Base-by-base conservation (phyloP, 192 early-diverging fungal genomes). In the Coemansia sp. region DNA sequence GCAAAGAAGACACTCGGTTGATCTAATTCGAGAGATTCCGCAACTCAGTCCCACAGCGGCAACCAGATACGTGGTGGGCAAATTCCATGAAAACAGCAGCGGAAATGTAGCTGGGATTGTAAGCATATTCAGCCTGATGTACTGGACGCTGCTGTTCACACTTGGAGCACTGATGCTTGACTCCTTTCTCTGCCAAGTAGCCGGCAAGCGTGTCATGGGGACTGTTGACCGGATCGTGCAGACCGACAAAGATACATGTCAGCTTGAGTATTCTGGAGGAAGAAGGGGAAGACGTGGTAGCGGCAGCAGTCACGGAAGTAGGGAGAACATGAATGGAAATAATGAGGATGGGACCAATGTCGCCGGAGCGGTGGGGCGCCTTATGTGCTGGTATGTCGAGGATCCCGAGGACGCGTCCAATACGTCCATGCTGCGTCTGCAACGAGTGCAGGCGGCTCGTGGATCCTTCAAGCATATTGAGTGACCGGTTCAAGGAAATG, bases 101-200 rank as follows among this genome's bases (percentile, higher is more conserved):
- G 48, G 48, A 21, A 48, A 21, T 49, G 40, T 41, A 22, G 65
- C 68, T n/a, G 75, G 75, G 5, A 62, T 82, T 19, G 43, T 77
- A 41, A 71, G 66, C 51, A 66, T 84, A 63, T 55, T 74, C 21
- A 74, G 66, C 42, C 60, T 84, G 58, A 40, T 84, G 4, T 84
- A 84, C 61, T 84, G 82, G 82, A 84, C 78, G 8, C 37, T 84
- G 58, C 58, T 84, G 43, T 84, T 84, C 21, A 80, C 82, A 6
- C 65, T 84, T 7, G 82, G 82, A 0, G 82, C 72, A 8, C 69
- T 79, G 16, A 76, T 84, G 74, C 82, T 84, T 8, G 82, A 84
- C 68, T 84, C 82, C 19, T 84, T 80, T 46, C 56, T 84, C 39
- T 84, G 82, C 62, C 77, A 80, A 26, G 64, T 77, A 0, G 82